Percentiles rank a stretch among this genome's conserved stretches.
Evolutionary conservation across 768 basidiomycete genomes (phyloP).

Genomic region (Leccinum subtestaceum): DNA sequence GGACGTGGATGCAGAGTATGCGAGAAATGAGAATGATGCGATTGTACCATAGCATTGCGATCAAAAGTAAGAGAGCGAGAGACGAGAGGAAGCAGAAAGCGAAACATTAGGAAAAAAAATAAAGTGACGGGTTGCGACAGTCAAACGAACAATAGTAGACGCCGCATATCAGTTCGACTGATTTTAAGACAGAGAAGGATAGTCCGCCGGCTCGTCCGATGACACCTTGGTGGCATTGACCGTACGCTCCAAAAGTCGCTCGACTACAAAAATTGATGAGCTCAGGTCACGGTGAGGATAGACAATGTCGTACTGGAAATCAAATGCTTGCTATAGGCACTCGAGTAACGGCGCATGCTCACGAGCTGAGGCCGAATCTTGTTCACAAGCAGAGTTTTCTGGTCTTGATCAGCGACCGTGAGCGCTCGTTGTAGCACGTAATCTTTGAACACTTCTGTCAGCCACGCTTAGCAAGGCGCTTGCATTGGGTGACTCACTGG

Average conservation of each 20-base stretch:
- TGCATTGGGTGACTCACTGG: constrained; percentile 54
- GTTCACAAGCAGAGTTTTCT: constrained; percentile 61
- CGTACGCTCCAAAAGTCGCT: constrained; percentile 62
- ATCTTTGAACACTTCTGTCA: constrained; percentile 42
- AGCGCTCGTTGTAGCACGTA: constrained; percentile 85
- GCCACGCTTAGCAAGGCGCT: neutral
- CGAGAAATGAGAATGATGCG: constrained; percentile 29
- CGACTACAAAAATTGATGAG: constrained; percentile 44
- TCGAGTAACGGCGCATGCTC: constrained; percentile 69
- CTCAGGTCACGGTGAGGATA: neutral
- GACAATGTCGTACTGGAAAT: constrained; percentile 58
- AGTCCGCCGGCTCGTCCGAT: constrained; percentile 30
- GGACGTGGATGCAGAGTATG: constrained; percentile 31
- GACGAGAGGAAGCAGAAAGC: constrained; percentile 1
- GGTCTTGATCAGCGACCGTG: constrained; percentile 63
- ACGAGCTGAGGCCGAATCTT: constrained; percentile 66
- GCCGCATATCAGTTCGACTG: constrained; percentile 18
- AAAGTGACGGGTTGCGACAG: constrained; percentile 8
- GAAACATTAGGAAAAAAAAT: neutral
- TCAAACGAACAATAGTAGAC: constrained; percentile 5
- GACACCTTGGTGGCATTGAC: constrained; percentile 26
- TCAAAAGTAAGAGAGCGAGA: constrained; percentile 19
- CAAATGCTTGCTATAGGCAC: constrained; percentile 77
- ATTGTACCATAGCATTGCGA: constrained; percentile 38
- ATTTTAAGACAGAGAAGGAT: constrained; percentile 28